Evolutionary conservation across 345 rosid genomes (phyloP).

Genomic region (Alliaria petiolata): DNA sequence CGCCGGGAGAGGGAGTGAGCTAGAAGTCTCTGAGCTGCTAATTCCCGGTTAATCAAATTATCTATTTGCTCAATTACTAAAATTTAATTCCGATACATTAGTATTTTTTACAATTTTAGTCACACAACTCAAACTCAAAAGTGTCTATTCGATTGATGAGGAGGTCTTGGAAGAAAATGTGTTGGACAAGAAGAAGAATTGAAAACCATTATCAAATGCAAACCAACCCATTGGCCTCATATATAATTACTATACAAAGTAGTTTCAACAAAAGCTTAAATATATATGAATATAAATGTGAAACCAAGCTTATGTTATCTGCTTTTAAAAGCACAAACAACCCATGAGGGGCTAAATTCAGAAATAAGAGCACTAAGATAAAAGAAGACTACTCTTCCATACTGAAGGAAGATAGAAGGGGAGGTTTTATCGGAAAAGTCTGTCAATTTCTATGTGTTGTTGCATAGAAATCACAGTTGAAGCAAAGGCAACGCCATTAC

Average conservation of each 20-base stretch:
- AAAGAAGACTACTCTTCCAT: conserved; percentile 23
- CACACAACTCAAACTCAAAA: too few relatives aligned
- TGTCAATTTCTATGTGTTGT: conserved; percentile 3
- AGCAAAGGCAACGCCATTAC: conserved; percentile 98
- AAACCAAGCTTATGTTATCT: conserved; percentile 15
- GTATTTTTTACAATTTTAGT: too few relatives aligned
- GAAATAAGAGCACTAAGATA: conserved; percentile 17
- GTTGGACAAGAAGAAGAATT: not conserved
- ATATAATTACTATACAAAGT: conserved; percentile 26
- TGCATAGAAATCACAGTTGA: conserved; percentile 54
- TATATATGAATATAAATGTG: conserved; percentile 19
- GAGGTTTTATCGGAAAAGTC: not conserved
- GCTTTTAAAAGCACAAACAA: conserved; percentile 22
- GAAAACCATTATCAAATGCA: conserved; percentile 6
- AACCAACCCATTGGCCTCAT: not conserved
- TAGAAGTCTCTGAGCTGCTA: not conserved
- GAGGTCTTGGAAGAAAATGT: not conserved
- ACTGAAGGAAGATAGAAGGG: not conserved
- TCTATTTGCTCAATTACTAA: too few relatives aligned
- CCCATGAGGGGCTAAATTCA: not conserved
- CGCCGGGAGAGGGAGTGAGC: not conserved
- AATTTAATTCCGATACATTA: too few relatives aligned
- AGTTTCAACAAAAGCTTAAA: conserved; percentile 14
- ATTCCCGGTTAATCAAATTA: not conserved
- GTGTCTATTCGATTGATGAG: too few relatives aligned